phyloP scores from a whole-genome alignment of 805 yeast genomes.

The Lipomyces sp. region DNA sequence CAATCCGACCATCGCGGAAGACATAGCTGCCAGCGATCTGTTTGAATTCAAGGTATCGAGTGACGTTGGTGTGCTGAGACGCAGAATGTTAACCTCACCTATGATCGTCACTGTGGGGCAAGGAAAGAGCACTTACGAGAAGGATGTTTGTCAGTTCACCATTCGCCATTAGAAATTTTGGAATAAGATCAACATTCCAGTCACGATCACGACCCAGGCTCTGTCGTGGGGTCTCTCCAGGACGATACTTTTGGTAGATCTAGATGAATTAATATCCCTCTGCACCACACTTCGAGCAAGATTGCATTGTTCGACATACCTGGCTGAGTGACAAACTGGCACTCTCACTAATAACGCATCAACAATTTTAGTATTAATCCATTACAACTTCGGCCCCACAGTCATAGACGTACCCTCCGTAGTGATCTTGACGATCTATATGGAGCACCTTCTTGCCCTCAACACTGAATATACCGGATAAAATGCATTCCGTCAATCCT shows the following conservation, averaged over 20 bases:
- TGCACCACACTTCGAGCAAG: neutral
- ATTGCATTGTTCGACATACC: conserved; percentile 40
- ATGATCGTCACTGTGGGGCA: neutral
- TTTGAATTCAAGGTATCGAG: conserved; percentile 93
- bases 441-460: conserved; percentile 97
- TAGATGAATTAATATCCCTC: conserved; percentile 38
- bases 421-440: conserved; percentile 94
- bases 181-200: conserved; percentile 97
- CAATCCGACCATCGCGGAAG: conserved; percentile 84
- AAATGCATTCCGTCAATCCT: conserved; percentile 95
- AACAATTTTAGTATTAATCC: neutral
- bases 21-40: conserved; percentile 96
- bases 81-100: neutral
- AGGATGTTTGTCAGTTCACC: conserved; percentile 96
- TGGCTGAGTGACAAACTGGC: conserved; percentile 79
- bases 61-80: conserved; percentile 80
- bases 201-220: conserved; percentile 90
- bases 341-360: conserved; percentile 55
- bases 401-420: conserved; percentile 65
- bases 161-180: conserved; percentile 95
- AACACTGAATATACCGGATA: conserved; percentile 92
- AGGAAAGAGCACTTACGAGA: conserved; percentile 47
- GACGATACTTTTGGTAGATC: conserved; percentile 84
- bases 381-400: neutral
- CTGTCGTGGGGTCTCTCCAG: conserved; percentile 64